phyloP scores from a whole-genome alignment of 257 asterid genomes.

The Jacaranda mimosifolia region DNA sequence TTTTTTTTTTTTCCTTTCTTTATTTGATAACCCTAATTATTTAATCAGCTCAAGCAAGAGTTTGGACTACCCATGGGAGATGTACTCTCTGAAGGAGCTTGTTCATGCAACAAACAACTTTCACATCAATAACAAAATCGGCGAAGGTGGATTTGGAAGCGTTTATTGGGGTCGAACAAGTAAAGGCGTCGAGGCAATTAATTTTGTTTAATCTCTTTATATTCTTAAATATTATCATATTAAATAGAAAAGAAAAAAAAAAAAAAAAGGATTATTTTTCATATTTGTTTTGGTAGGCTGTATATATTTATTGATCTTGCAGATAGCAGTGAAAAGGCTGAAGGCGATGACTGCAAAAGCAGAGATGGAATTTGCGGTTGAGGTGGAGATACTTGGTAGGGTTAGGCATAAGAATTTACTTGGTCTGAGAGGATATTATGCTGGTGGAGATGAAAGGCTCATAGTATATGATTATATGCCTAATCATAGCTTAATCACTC shows the following conservation, averaged over 20 bases:
- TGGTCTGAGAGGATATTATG: conserved; percentile 79
- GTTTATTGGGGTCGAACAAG: conserved; percentile 85
- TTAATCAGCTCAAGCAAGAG: conserved; percentile 43
- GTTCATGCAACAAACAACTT: conserved; percentile 78
- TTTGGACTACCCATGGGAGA: conserved; percentile 73
- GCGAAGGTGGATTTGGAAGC: conserved; percentile 93
- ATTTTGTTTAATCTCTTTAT: not conserved
- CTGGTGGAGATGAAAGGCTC: conserved; percentile 80
- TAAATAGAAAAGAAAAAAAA: not conserved
- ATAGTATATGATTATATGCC: conserved; percentile 88
- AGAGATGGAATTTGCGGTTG: conserved; percentile 85
- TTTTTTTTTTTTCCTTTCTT: not conserved
- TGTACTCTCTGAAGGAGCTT: conserved; percentile 70
- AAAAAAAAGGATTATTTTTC: not conserved
- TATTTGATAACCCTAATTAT: not conserved
- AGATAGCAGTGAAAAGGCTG: conserved; percentile 82
- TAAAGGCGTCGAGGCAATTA: conserved; percentile 72
- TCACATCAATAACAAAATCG: conserved; percentile 74
- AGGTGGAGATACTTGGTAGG: conserved; percentile 86
- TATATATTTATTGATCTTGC: conserved; percentile 3
- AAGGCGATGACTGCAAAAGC: conserved; percentile 83
- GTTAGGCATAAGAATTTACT: conserved; percentile 77
- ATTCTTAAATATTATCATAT: not conserved
- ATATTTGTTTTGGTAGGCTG: too few species aligned
- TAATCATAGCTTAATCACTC: conserved; percentile 78